Conservation (phyloP, 192 early-diverging fungal genomes). For the Thamnidium elegans region DNA sequence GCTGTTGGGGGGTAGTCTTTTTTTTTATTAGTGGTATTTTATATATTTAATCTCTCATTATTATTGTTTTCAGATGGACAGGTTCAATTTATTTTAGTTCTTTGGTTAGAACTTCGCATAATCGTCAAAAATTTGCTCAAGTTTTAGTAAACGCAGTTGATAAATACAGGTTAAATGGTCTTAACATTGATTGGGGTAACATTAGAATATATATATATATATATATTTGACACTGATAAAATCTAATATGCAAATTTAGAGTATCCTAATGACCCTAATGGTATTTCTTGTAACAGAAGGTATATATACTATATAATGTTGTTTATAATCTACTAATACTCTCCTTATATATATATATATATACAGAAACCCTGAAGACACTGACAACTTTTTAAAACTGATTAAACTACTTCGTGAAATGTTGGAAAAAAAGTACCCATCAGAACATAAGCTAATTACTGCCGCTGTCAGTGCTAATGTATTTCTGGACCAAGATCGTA, state of each 20-base stretch:
- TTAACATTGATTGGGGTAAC: constrained; percentile 65
- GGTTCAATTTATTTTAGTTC: constrained; percentile 31
- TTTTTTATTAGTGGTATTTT: background rate
- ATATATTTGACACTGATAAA: constrained; percentile 16
- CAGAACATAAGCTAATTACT: constrained; percentile 34
- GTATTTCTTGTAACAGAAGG: constrained; percentile 35
- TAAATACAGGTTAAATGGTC: constrained; percentile 50
- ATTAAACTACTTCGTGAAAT: constrained; percentile 33
- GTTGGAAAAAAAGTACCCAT: constrained; percentile 17
- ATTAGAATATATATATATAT: constrained; percentile 37
- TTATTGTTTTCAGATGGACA: constrained; percentile 31
- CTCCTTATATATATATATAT: background rate
- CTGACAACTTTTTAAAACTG: constrained; percentile 40
- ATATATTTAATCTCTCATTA: background rate
- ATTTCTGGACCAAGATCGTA: constrained; percentile 28
- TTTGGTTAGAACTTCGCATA: constrained; percentile 16
- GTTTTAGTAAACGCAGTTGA: constrained; percentile 42
- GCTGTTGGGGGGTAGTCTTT: constrained; percentile 33
- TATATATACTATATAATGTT: background rate
- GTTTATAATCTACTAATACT: too few relatives aligned
- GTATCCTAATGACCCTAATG: constrained; percentile 34
- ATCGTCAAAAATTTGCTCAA: constrained; percentile 35
- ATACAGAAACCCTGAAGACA: constrained; percentile 34
- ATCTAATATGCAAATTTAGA: constrained; percentile 12
- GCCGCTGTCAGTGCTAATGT: constrained; percentile 37